Conservation (phyloP, 331 rosid genomes). For the Arachis monticola region DNA sequence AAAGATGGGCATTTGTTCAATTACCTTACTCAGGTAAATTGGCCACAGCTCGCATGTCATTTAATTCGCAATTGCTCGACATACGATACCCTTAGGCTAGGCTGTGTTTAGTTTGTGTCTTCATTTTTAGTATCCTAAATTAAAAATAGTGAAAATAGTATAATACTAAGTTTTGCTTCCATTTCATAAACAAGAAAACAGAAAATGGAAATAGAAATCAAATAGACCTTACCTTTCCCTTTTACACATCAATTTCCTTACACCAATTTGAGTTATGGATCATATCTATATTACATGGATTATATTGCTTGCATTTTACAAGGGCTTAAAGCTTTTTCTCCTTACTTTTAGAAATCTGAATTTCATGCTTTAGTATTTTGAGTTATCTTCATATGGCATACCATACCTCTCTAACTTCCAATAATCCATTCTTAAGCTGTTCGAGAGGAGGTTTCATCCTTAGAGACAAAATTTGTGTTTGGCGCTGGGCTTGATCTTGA, state of each 20-base stretch:
- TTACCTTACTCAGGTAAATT: constrained; percentile 83
- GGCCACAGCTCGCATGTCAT: constrained; percentile 11
- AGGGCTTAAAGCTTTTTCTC: constrained; percentile 1
- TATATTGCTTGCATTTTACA: constrained; percentile 7
- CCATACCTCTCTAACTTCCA: constrained; percentile 32
- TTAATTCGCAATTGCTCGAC: constrained; percentile 5
- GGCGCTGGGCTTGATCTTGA: constrained; percentile 95
- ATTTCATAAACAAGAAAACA: too few species aligned
- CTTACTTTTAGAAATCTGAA: neutral
- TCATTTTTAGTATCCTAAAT: too few species aligned
- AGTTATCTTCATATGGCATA: constrained; percentile 1
- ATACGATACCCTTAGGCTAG: neutral
- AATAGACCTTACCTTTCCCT: too few species aligned
- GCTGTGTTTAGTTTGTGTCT: too few species aligned
- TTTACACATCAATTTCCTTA: neutral
- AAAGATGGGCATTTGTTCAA: constrained; percentile 95
- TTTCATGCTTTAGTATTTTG: constrained; percentile 4
- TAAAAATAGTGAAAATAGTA: too few species aligned
- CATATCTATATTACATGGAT: neutral
- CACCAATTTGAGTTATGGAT: neutral
- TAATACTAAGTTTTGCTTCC: too few species aligned
- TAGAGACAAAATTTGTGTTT: constrained; percentile 53
- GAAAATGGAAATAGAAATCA: too few species aligned
- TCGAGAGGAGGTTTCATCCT: constrained; percentile 70
- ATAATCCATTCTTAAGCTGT: constrained; percentile 59